A percentile compares a stretch with the other conserved stretches of the same genome.
Evolutionary conservation across 78 protist species (phyloP).

Genomic region (Dictyostelium capitatum): DNA sequence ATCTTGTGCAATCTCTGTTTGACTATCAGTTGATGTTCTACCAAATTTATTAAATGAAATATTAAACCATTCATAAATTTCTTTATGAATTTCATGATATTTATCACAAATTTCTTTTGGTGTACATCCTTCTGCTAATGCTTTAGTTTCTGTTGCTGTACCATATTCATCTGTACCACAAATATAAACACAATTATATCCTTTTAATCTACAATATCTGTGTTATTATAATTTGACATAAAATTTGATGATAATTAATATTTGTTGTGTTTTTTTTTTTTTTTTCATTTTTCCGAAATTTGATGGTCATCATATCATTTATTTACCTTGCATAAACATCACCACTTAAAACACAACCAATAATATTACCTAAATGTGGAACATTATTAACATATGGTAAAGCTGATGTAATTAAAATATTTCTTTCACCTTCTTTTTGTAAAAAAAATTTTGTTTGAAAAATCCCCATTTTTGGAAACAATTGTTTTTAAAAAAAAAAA

Average conservation of each 20-base stretch:
- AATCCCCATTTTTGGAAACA: too few species aligned
- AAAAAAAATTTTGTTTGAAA: too few species aligned
- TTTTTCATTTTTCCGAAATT: background rate
- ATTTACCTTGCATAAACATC: conserved; percentile 90
- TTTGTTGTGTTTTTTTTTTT: background rate
- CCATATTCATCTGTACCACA: conserved; percentile 97
- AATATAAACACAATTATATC: conserved; percentile 89
- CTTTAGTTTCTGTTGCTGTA: conserved; percentile 94
- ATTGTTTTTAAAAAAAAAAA: too few species aligned
- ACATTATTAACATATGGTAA: conserved; percentile 85
- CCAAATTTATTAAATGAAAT: conserved; percentile 93
- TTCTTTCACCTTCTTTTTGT: conserved; percentile 85
- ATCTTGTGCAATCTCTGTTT: conserved; percentile 92
- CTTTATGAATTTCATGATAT: conserved; percentile 80
- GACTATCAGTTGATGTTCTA: conserved; percentile 88
- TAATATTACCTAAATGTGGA: conserved; percentile 90
- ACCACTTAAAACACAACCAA: conserved; percentile 94
- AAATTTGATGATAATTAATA: background rate
- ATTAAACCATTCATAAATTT: conserved; percentile 95
- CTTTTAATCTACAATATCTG: conserved; percentile 85
- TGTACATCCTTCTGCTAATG: conserved; percentile 84
- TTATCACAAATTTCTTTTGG: conserved; percentile 92
- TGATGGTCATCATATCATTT: background rate
- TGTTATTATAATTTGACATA: too few species aligned
- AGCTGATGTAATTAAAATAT: conserved; percentile 91